Evolutionary conservation across 371 early-diverging fungal species (phyloP), one percentile per base, ranked within the genome.

Genomic region (Cokeromyces recurvatus): DNA sequence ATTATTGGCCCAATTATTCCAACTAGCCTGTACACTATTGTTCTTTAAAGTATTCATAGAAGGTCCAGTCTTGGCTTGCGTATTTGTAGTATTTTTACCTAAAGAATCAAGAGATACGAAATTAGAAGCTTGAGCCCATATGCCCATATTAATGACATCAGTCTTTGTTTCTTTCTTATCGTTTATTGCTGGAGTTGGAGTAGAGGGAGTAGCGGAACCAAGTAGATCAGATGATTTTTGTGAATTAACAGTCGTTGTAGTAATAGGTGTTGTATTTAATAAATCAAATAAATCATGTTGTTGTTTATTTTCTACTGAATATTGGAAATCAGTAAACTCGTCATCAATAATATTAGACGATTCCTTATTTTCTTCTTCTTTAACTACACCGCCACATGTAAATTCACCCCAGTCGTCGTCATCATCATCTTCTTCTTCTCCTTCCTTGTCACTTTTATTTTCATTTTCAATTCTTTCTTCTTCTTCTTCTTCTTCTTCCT

Each of bases 271-370:
- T 5, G 29, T 27, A 27, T 11, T 11, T 27, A 27, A 27, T 11
- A 27, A 27, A 27, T 27, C 29, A 27, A 27, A 27, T 11, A 27
- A 27, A 27, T 27, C 29, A 7, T 27, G 29, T 27, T 27, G 5
- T 11, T 27, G 29, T 7, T 5, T 27, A 27, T 7, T 11, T 27
- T 27, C 29, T 7, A 11, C 4, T 0, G 84, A 80, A 32, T 70
- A 67, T 43, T 84, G 84, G 45, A 84, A 84, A 40, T 84, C 84
- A 44, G 71, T 76, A 59, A 84, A 84, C 24, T 81, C 84, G 45
- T 80, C 56, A 11, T 27, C 29, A 27, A 7, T 11, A 11, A 7
- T 11, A 11, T 27, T 27, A 11, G 29, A 27, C 11, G 5, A 11
- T 11, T 27, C 11, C 7, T 27, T 27, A 7, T 5, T 27, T 11